Evolutionary conservation across 371 early-diverging fungal genomes (phyloP).

Genomic region (Mucor racemosus): DNA sequence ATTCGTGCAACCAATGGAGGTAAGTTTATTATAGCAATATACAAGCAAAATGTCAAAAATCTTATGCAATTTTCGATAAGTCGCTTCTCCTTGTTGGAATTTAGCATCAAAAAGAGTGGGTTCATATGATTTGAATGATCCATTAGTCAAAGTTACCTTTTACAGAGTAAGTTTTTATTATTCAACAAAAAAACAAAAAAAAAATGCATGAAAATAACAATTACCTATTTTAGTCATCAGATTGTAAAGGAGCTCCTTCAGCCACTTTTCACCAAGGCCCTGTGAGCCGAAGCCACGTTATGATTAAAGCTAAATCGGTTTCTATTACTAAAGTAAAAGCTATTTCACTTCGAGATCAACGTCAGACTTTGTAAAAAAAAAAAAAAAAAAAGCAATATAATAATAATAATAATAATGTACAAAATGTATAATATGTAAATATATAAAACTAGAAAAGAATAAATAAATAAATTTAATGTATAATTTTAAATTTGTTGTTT

Average conservation of each 20-base stretch:
- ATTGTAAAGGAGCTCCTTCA: constrained; percentile 32
- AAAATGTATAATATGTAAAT: neutral
- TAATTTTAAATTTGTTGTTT: neutral
- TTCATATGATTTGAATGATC: constrained; percentile 34
- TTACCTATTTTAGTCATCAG: constrained; percentile 21
- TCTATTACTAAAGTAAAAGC: constrained; percentile 29
- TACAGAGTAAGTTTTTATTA: constrained; percentile 23
- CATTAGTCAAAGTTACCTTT: constrained; percentile 34
- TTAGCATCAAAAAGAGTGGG: constrained; percentile 32
- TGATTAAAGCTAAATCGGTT: constrained; percentile 32
- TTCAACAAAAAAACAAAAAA: neutral
- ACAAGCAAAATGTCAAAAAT: neutral
- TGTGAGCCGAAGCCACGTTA: constrained; percentile 20
- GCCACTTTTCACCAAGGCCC: constrained; percentile 22
- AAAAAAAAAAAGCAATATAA: neutral
- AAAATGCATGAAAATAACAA: neutral
- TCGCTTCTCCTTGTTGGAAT: constrained; percentile 29
- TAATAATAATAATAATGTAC: neutral
- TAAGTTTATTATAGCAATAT: neutral
- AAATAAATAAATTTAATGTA: neutral
- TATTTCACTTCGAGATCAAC: constrained; percentile 18
- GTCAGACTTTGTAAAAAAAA: neutral
- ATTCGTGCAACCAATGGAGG: constrained; percentile 25
- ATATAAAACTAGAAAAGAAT: neutral
- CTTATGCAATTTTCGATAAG: constrained; percentile 10